Conservation (phyloP, 106 monocot species). For the Platanthera guangdongensis region DNA sequence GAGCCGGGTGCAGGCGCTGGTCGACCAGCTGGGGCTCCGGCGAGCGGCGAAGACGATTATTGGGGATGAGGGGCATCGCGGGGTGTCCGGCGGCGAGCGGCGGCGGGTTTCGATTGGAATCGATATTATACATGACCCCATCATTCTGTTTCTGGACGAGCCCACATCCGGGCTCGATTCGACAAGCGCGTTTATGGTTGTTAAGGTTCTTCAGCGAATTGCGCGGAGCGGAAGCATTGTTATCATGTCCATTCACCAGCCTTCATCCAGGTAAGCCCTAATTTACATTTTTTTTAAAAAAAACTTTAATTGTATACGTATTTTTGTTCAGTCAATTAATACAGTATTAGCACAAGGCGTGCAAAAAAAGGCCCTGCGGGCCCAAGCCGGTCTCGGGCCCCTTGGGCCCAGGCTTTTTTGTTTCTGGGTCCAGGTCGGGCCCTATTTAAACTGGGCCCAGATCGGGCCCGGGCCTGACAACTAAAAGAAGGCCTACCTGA, state of each 20-base stretch:
- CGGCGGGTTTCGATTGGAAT: slow-evolving; percentile 80
- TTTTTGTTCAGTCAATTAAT: too few species aligned
- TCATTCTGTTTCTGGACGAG: slow-evolving; percentile 86
- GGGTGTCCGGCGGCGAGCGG: slow-evolving; percentile 81
- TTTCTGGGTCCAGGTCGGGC: too few species aligned
- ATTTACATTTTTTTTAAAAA: background rate
- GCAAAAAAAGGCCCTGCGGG: too few species aligned
- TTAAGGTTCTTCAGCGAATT: slow-evolving; percentile 68
- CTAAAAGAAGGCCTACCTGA: too few species aligned
- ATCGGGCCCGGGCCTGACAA: too few species aligned
- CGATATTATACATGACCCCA: slow-evolving; percentile 95
- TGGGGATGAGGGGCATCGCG: slow-evolving; percentile 70
- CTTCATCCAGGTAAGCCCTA: slow-evolving; percentile 24
- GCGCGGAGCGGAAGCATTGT: slow-evolving; percentile 83
- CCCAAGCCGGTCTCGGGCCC: too few species aligned
- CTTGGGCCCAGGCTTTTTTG: too few species aligned
- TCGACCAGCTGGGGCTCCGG: slow-evolving; percentile 67
- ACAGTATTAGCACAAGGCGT: too few species aligned
- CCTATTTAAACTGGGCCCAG: too few species aligned
- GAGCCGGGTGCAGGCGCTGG: slow-evolving; percentile 46
- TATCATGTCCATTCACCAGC: slow-evolving; percentile 89
- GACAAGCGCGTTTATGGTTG: slow-evolving; percentile 90
- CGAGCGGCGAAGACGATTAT: slow-evolving; percentile 59
- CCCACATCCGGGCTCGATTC: slow-evolving; percentile 98
- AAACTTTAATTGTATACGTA: too few species aligned